Evolutionary conservation across 345 rosid species (phyloP), one percentile per base, ranked within the genome.

Genomic region (Excoecaria agallocha): DNA sequence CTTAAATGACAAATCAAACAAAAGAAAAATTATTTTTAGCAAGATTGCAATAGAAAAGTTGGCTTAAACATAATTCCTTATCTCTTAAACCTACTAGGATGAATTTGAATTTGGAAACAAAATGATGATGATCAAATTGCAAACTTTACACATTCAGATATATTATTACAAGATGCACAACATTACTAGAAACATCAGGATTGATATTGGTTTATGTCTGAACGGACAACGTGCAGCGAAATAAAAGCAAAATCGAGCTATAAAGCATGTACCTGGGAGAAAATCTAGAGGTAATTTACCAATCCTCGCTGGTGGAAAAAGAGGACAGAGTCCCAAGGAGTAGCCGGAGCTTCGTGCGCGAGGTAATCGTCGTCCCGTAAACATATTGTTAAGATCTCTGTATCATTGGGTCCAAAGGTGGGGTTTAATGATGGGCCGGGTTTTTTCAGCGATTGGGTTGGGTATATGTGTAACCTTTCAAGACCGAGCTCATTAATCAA

Each of bases 31-130:
- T 25, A 71, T 39, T 19, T 24, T 12, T 17, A 12, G 38, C 16
- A 13, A 11, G 50, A 43, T 12, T 20, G 25, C 16, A 13, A n/a
- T 7, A 10, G 45, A 30, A 16, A 11, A 52, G n/a, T 35, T 22
- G 2, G 2, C 72, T 10, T 16, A 15, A 51, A 3, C 68, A 35
- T 12, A 55, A 50, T 17, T 41, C 68, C 3, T 13, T 19, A 19
- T 24, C 30, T 60, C 2, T 38, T 38, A 45, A 43, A 68, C 7
- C 52, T 13, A 62, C 5, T 3, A 69, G 50, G 3, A 51, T 50
- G 55, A 62, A 77, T 58, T 77, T 24, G 35, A 64, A 38, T 13
- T 20, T 51, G 43, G 74, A 64, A 60, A 49, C 72, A 45, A 20
- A 17, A 8, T 19, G 46, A 35, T 30, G 55, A 20, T 25, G 50